Evolutionary conservation across 306 rosid species (phyloP).

Genomic region (Leucaena leucocephala): DNA sequence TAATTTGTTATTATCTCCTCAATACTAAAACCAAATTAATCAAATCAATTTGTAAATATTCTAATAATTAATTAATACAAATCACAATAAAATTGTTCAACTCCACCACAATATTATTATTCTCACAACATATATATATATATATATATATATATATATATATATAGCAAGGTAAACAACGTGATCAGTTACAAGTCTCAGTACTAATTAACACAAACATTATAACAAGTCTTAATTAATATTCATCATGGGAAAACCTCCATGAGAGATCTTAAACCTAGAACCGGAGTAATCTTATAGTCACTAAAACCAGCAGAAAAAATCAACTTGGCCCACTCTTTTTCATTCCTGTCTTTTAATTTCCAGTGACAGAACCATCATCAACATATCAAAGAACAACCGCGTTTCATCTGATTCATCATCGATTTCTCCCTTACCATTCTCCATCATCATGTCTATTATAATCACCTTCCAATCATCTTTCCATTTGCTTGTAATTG

Average conservation of each 20-base stretch:
- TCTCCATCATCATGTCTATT: slow-evolving; percentile 50
- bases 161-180: too few species aligned
- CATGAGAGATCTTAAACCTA: slow-evolving; percentile 39
- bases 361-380: slow-evolving; percentile 36
- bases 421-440: slow-evolving; percentile 15
- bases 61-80: neutral
- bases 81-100: neutral
- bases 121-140: neutral
- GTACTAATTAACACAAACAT: too few species aligned
- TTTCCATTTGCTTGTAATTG: slow-evolving; percentile 28
- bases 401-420: slow-evolving; percentile 37
- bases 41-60: neutral
- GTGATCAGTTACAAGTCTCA: too few species aligned
- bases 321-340: slow-evolving; percentile 41
- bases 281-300: slow-evolving; percentile 28
- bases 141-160: too few species aligned
- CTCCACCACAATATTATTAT: neutral
- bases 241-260: slow-evolving; percentile 16
- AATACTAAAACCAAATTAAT: neutral
- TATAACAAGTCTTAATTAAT: too few species aligned
- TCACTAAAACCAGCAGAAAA: slow-evolving; percentile 36
- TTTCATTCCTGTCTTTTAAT: slow-evolving; percentile 35
- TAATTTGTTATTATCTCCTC: neutral
- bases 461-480: slow-evolving; percentile 42
- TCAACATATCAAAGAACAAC: slow-evolving; percentile 27